Evolutionary conservation across 179 eudicot species (phyloP), one percentile per base, ranked within the genome.

Genomic region (Carnegiea gigantea): DNA sequence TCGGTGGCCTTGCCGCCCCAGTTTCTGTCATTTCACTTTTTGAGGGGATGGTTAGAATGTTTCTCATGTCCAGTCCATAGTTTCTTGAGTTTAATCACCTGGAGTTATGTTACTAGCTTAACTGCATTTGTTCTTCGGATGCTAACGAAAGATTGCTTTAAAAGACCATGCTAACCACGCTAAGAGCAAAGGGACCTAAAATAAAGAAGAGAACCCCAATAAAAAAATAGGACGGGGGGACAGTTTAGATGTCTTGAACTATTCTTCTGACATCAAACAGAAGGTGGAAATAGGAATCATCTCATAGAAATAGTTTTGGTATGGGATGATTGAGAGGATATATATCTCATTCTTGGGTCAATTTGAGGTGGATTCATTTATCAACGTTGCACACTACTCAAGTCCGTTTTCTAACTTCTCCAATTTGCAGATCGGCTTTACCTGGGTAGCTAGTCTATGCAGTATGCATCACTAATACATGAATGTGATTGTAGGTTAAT

Each of bases 401-500:
- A 24, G 36, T 51, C 75, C 67, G 21, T 73, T 51, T 21, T 76
- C 53, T 15, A 75, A 53, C 48, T n/a, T 77, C 7, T 26, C 44
- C 43, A 49, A 12, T 68, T 13, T 53, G 71, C 59, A 18, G 59
- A 26, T 76, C 9, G 11, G 9, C 30, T 51, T 53, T 54, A 24
- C 65, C 67, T 51, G 21, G 33, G 33, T 64, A 46, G 73, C 28
- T 67, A 18, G 46, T 23, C 44, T 7, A 7, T n/a, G 23, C 46
- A 49, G 38, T 48, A 40, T 26, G 23, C 11, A 24, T 43, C 26
- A 73, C 30, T 83, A 48, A 62, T 28, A 68, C 43, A 5, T 59
- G 81, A 36, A 28, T 67, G 3, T 86, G 78, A 60, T 86, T 87
- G 79, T 91, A 96, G 99, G 98, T 96, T 70, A 92, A 91, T 88